Conservation (phyloP, 345 rosid species). For the Rhizophora mangle region DNA sequence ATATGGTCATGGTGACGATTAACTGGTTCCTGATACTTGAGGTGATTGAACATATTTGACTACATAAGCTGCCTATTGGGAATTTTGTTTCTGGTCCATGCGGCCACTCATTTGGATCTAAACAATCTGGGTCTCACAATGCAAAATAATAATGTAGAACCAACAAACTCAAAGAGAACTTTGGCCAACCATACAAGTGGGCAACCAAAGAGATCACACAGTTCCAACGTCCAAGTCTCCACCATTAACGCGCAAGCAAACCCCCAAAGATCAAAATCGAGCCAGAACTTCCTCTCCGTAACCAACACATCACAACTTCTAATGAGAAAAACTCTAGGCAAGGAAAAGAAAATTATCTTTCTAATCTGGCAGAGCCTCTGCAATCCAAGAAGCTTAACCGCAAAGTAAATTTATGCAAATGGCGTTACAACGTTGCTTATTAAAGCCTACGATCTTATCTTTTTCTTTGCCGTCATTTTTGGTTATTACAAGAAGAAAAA, state of each 20-base stretch:
- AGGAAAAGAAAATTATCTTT: neutral
- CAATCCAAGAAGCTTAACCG: neutral
- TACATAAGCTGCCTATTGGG: too few species aligned
- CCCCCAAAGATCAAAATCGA: conserved; percentile 11
- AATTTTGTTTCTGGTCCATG: too few species aligned
- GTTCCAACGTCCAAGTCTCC: neutral
- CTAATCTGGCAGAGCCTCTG: neutral
- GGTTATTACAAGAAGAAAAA: conserved; percentile 4
- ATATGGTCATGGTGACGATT: too few species aligned
- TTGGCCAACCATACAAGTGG: conserved; percentile 29
- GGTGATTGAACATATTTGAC: too few species aligned
- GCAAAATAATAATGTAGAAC: neutral
- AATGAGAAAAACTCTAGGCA: neutral
- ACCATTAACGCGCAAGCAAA: conserved; percentile 28
- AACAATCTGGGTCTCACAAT: neutral
- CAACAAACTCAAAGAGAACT: conserved; percentile 8
- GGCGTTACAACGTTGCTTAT: conserved; percentile 12
- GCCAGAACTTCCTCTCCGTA: conserved; percentile 4
- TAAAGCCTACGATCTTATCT: conserved; percentile 6
- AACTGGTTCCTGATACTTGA: too few species aligned
- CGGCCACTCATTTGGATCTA: too few species aligned
- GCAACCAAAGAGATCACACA: conserved; percentile 1
- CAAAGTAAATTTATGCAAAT: conserved; percentile 1
- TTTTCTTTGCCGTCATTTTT: neutral
- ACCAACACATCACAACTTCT: neutral